Evolutionary conservation across 2,329 filamentous ascomycete genomes (phyloP).

Genomic region (Penicillium corylophilum): DNA sequence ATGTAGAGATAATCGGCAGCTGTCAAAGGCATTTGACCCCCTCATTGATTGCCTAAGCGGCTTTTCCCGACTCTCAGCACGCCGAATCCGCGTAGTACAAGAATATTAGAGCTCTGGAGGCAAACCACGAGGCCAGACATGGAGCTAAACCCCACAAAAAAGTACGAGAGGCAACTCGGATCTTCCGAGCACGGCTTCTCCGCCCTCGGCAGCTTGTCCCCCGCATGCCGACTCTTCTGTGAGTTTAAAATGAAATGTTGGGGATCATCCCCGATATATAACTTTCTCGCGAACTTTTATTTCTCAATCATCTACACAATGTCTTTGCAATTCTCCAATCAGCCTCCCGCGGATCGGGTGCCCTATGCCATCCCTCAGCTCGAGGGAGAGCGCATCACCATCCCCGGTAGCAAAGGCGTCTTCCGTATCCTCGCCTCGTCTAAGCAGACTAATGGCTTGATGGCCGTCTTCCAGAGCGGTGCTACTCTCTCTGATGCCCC

Average conservation of each 20-base stretch:
- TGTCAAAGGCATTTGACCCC: neutral
- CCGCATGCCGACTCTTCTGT: constrained; percentile 10
- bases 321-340: constrained; percentile 24
- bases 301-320: constrained; percentile 13
- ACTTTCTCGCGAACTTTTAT: neutral
- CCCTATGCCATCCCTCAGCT: constrained; percentile 51
- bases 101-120: neutral
- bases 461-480: constrained; percentile 53
- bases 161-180: constrained; percentile 13
- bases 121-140: neutral
- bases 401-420: constrained; percentile 53
- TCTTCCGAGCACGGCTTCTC: constrained; percentile 22
- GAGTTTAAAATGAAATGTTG: constrained; percentile 10
- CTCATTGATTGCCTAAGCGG: neutral
- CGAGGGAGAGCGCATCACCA: constrained; percentile 53
- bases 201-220: constrained; percentile 16
- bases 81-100: neutral
- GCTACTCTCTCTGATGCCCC: constrained; percentile 41
- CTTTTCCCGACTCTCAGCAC: neutral
- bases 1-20: neutral
- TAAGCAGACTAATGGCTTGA: constrained; percentile 52
- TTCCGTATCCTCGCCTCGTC: constrained; percentile 54
- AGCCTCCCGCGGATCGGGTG: constrained; percentile 40
- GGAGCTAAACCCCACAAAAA: neutral
- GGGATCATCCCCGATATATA: neutral